Percentiles rank a stretch among this genome's conserved stretches.
Evolutionary conservation across 768 basidiomycete genomes (phyloP).

Genomic region (Hypsizygus marmoreus): DNA sequence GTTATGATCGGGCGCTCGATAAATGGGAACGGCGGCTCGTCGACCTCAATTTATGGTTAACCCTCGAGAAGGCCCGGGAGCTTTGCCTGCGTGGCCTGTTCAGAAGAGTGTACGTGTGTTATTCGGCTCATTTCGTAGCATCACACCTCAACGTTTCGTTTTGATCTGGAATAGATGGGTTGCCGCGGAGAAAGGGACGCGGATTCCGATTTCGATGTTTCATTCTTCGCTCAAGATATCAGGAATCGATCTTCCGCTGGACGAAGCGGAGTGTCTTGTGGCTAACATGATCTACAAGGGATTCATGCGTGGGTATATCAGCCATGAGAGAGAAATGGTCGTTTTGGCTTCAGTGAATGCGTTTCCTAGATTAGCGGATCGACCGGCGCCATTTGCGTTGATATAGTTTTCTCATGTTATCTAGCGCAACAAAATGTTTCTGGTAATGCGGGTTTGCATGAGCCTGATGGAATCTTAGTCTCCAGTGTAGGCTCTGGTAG

Average conservation of each 20-base stretch:
- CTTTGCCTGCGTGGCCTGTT: slow-evolving; percentile 84
- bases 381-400: slow-evolving; percentile 53
- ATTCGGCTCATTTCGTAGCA: neutral
- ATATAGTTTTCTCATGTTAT: slow-evolving; percentile 31
- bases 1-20: slow-evolving; percentile 81
- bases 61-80: slow-evolving; percentile 86
- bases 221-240: slow-evolving; percentile 73
- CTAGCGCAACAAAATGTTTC: too few relatives aligned
- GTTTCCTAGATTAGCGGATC: slow-evolving; percentile 75
- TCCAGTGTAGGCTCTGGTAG: too few relatives aligned
- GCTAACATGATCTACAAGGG: slow-evolving; percentile 96
- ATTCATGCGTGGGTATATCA: slow-evolving; percentile 93
- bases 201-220: slow-evolving; percentile 83
- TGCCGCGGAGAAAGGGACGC: slow-evolving; percentile 65
- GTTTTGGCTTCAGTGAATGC: slow-evolving; percentile 80
- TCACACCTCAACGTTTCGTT: slow-evolving; percentile 6
- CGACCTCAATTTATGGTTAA: slow-evolving; percentile 85
- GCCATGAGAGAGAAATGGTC: slow-evolving; percentile 93
- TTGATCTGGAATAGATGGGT: slow-evolving; percentile 64
- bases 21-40: slow-evolving; percentile 71
- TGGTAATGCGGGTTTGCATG: too few relatives aligned
- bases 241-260: slow-evolving; percentile 66
- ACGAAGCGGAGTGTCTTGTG: slow-evolving; percentile 91
- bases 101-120: slow-evolving; percentile 62
- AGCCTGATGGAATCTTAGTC: too few relatives aligned